These are phyloP conservation scores for Stagonosporopsis tanaceti DNA, from an alignment of 2,329 filamentous ascomycete genomes.

Conservation along the genomic window DNA sequence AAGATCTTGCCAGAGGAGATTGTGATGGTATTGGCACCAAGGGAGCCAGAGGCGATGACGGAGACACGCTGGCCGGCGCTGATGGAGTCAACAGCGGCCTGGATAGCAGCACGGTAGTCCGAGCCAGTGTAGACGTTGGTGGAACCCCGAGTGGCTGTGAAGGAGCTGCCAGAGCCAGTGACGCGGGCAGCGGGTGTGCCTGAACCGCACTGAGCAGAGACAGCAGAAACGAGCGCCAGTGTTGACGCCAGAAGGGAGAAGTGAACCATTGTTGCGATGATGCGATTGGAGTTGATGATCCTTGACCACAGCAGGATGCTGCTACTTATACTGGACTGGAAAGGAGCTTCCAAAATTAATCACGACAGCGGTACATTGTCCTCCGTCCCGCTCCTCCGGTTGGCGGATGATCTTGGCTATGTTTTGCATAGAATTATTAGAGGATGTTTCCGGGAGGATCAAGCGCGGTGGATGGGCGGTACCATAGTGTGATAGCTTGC, in stretches of 20 bases:
- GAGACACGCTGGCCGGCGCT: conserved; percentile 61
- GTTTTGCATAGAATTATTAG: conserved; percentile 11
- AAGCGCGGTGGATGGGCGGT: not conserved
- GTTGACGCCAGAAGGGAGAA: conserved; percentile 51
- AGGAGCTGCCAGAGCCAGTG: conserved; percentile 57
- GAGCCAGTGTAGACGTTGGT: conserved; percentile 60
- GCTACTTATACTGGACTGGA: conserved; percentile 5
- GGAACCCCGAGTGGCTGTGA: conserved; percentile 56
- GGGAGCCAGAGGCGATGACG: conserved; percentile 64
- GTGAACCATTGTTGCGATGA: conserved; percentile 43
- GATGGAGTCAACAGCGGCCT: conserved; percentile 62
- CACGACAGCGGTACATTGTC: not conserved
- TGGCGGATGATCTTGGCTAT: conserved; percentile 13
- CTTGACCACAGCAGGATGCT: not conserved
- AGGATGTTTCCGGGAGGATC: not conserved
- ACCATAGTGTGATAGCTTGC: conserved; percentile 5
- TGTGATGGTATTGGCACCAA: conserved; percentile 62
- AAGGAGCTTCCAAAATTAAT: not conserved
- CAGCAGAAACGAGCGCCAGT: conserved; percentile 52
- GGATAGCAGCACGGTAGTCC: conserved; percentile 64
- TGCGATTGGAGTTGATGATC: not conserved
- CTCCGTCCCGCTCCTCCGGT: conserved; percentile 3
- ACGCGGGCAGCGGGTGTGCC: conserved; percentile 58
- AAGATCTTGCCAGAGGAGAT: conserved; percentile 64
- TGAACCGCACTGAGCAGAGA: conserved; percentile 58